Evolutionary conservation across 441 rosid species (phyloP).

Genomic region (Adansonia rubrostipa): DNA sequence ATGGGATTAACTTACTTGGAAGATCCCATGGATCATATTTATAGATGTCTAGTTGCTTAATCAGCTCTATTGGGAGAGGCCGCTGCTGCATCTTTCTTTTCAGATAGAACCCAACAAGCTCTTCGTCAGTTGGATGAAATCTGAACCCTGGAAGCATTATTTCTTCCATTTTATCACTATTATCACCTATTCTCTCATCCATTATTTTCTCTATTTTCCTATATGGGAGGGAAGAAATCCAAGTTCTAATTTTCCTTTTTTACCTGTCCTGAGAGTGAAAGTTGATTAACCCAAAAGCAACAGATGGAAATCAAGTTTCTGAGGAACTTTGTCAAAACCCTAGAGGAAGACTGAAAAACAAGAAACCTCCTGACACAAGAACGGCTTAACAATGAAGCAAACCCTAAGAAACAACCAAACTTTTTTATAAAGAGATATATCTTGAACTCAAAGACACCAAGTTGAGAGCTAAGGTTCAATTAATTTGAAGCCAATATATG

Average conservation of each 20-base stretch:
- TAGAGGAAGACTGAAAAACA: conserved; percentile 22
- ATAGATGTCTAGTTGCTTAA: conserved; percentile 81
- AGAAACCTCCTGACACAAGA: conserved; percentile 23
- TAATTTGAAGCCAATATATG: conserved; percentile 67
- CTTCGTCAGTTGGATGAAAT: conserved; percentile 89
- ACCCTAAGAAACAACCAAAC: conserved; percentile 32
- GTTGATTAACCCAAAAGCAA: no score
- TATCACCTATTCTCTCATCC: conserved; percentile 48
- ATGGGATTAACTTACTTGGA: conserved; percentile 59
- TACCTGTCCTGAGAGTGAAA: background rate
- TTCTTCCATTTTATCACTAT: conserved; percentile 57
- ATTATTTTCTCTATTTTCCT: conserved; percentile 27
- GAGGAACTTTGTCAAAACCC: conserved; percentile 19
- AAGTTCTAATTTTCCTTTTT: background rate
- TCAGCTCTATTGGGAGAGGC: conserved; percentile 73
- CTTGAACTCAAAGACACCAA: conserved; percentile 29
- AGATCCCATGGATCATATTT: conserved; percentile 93
- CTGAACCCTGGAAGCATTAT: conserved; percentile 76
- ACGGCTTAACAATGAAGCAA: conserved; percentile 27
- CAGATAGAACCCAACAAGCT: conserved; percentile 82
- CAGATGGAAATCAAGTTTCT: conserved; percentile 12
- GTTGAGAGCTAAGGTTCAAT: conserved; percentile 37
- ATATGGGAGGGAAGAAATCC: background rate
- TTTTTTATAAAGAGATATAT: conserved; percentile 21
- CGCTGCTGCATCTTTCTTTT: conserved; percentile 66